Evolutionary conservation across 1,139 yeast species (phyloP).

Genomic region (Zygoascus meyerae): DNA sequence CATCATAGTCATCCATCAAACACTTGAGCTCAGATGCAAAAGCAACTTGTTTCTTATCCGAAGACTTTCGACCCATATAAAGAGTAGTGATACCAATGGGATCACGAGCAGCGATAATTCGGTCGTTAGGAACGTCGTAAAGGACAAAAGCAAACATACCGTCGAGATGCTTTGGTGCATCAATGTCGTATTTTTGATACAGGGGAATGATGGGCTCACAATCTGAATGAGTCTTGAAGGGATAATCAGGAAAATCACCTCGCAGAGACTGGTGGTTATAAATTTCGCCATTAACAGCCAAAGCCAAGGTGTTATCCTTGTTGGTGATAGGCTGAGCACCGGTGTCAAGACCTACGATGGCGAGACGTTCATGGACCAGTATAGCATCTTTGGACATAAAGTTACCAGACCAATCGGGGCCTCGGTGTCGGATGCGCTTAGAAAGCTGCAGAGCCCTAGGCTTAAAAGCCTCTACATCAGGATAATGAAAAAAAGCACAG

Average conservation of each 20-base stretch:
- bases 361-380: constrained; percentile 89
- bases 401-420: constrained; percentile 99
- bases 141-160: constrained; percentile 98
- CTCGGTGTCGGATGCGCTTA: constrained; percentile 92
- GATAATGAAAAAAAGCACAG: constrained; percentile 83
- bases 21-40: constrained; percentile 95
- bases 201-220: constrained; percentile 97
- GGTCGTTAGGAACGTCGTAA: constrained; percentile 75
- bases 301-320: constrained; percentile 61
- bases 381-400: constrained; percentile 66
- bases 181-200: constrained; percentile 76
- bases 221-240: constrained; percentile 81
- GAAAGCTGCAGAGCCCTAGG: constrained; percentile 83
- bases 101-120: constrained; percentile 95
- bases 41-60: constrained; percentile 66
- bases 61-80: constrained; percentile 83
- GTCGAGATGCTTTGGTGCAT: constrained; percentile 87
- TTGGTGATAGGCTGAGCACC: constrained; percentile 97
- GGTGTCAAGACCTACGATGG: constrained; percentile 83
- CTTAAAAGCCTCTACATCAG: constrained; percentile 74
- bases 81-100: constrained; percentile 96
- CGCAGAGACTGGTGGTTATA: constrained; percentile 92
- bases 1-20: constrained; percentile 89
- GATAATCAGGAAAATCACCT: constrained; percentile 62
- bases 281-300: constrained; percentile 96